Base-by-base conservation (phyloP, 2,329 filamentous ascomycete genomes). In the Diaporthe nobilis region DNA sequence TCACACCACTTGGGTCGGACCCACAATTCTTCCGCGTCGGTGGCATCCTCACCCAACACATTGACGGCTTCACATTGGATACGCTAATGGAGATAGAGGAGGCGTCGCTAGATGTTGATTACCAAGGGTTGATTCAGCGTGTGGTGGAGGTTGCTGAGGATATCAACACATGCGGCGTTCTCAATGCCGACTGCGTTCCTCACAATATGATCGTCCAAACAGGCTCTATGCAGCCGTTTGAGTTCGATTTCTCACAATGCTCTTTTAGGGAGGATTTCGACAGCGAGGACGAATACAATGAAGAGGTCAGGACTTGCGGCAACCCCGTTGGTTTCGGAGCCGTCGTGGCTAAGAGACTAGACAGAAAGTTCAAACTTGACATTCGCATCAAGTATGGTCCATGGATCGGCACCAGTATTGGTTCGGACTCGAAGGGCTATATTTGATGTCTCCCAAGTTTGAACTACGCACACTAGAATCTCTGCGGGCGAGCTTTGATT, bases 231-330 rank as follows among this genome's bases (percentile, higher is more conserved):
- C 60, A 63, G 37, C 60, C 60, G 28, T 63, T 63, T 20, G 60
- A 42, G 39, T 44, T 63, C 37, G 60, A 63, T 20, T 63, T 63
- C 37, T 44, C 15, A 25, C 0, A 47, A 6, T 65, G 60, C 42
- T 65, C 39, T 47, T 47, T 65, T 25, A 63, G 39, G 60, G 37
- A 63, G 60, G 60, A 63, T n/a, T 63, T 44, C 37, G 60, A n/a
- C 60, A 44, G 37, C 60, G 60, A 63, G 37, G 60, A 63, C 22
- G 60, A 63, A 44, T 63, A 44, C 37, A 63, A 28, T 65, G 37
- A 63, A 28, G 0, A 28, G 20, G 60, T 44, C 39, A 10, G 13
- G 6, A 12, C 6, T 28, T 20, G n/a, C 37, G 22, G 60, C 60
- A 63, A 63, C 22, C n/a, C 37, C 60, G 15, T 44, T 44, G 60